phyloP scores from a whole-genome alignment of 2,329 filamentous ascomycete genomes.

The Colletotrichum godetiae region DNA sequence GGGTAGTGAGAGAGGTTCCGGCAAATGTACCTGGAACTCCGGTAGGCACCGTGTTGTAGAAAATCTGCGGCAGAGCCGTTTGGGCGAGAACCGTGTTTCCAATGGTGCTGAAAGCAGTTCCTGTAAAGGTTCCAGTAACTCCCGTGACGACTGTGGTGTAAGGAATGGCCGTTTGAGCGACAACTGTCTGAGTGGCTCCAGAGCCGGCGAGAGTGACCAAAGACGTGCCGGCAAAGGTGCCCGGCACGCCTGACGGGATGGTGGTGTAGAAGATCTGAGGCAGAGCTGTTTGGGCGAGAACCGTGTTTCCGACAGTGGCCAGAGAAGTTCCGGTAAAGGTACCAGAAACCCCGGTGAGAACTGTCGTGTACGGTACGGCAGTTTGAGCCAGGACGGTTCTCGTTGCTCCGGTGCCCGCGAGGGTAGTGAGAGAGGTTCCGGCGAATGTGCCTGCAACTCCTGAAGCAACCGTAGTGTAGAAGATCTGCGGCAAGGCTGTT shows the following conservation, averaged over 20 bases:
- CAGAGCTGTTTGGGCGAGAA: not conserved
- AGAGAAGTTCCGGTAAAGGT: constrained; percentile 2
- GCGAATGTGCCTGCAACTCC: not conserved
- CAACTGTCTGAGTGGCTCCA: not conserved
- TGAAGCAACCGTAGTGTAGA: not conserved
- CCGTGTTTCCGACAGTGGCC: not conserved
- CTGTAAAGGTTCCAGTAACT: not conserved
- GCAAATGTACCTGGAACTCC: not conserved
- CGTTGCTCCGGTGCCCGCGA: not conserved
- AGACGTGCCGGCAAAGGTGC: constrained; percentile 2
- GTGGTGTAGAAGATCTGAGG: not conserved
- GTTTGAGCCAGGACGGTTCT: constrained; percentile 14
- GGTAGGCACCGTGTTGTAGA: not conserved
- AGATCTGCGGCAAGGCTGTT: not conserved
- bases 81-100: not conserved
- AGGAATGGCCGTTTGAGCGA: not conserved
- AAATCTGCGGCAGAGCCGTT: not conserved
- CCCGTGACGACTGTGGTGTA: not conserved
- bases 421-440: not conserved
- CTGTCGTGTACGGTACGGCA: not conserved
- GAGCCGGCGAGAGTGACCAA: not conserved
- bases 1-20: not conserved
- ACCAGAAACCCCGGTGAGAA: not conserved
- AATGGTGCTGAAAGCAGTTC: not conserved
- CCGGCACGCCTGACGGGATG: not conserved